A percentile compares a stretch with the other conserved stretches of the same genome.
Conservation (phyloP, 2,329 filamentous ascomycete genomes). For the Paecilomyces variotii region DNA sequence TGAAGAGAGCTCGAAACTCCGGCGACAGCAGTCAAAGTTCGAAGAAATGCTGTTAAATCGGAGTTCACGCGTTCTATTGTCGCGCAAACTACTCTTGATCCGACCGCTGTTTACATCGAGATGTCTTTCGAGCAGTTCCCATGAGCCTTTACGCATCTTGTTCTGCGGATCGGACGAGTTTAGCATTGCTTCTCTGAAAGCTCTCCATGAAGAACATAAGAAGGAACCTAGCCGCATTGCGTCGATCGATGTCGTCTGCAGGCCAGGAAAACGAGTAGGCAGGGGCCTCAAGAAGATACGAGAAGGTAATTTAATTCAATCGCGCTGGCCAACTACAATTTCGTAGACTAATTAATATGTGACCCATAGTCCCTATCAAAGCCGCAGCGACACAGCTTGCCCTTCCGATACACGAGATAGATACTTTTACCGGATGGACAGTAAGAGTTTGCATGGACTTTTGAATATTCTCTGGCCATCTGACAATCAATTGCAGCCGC, state of each 20-base stretch:
- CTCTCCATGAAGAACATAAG: conserved; percentile 55
- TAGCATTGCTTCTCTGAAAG: conserved; percentile 67
- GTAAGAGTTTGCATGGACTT: conserved; percentile 37
- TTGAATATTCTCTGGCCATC: not conserved
- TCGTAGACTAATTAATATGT: not conserved
- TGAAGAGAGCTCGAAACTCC: not conserved
- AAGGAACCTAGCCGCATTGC: conserved; percentile 50
- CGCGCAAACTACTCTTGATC: conserved; percentile 11
- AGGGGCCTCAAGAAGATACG: conserved; percentile 62
- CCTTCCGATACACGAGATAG: conserved; percentile 63
- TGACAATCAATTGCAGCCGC: conserved; percentile 40
- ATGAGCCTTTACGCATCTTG: conserved; percentile 65
- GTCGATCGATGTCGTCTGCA: conserved; percentile 78
- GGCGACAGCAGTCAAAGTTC: not conserved
- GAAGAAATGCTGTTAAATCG: conserved; percentile 18
- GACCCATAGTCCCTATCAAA: conserved; percentile 62
- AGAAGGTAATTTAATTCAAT: conserved; percentile 46
- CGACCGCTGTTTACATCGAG: conserved; percentile 10
- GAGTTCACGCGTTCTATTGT: conserved; percentile 13
- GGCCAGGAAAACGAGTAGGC: conserved; percentile 69
- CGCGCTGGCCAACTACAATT: conserved; percentile 10
- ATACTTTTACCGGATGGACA: conserved; percentile 77
- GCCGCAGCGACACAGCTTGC: conserved; percentile 53
- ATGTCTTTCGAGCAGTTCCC: conserved; percentile 22
- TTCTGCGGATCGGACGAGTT: conserved; percentile 94